Percentiles rank a stretch among this genome's conserved stretches.
These are phyloP conservation scores for Bodo saltans DNA, from an alignment of 78 protist species.

Conservation along the genomic window DNA sequence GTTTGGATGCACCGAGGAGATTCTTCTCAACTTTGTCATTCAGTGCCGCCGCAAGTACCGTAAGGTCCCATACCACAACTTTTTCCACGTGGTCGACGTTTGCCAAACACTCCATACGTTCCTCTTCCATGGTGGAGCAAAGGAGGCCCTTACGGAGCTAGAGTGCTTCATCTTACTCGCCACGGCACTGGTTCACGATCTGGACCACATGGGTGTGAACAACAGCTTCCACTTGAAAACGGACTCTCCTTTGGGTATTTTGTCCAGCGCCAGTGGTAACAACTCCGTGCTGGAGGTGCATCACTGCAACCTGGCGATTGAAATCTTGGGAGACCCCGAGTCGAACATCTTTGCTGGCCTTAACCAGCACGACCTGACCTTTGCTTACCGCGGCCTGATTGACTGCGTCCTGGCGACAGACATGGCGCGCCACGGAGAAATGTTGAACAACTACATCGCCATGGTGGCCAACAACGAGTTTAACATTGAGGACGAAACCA, in stretches of 20 bases:
- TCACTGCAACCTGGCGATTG: slow-evolving; percentile 74
- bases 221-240: slow-evolving; percentile 73
- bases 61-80: slow-evolving; percentile 76
- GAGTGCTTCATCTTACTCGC: slow-evolving; percentile 62
- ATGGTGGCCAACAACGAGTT: background rate
- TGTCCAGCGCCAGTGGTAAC: slow-evolving; percentile 46
- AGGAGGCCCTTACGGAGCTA: slow-evolving; percentile 42
- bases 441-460: slow-evolving; percentile 20
- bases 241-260: slow-evolving; percentile 56
- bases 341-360: slow-evolving; percentile 50
- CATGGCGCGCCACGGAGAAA: slow-evolving; percentile 55
- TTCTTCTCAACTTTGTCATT: slow-evolving; percentile 16
- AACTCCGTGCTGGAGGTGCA: slow-evolving; percentile 73
- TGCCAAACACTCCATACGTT: slow-evolving; percentile 50
- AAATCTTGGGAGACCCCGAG: slow-evolving; percentile 55
- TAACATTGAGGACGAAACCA: too few species aligned
- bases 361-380: background rate
- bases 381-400: slow-evolving; percentile 12
- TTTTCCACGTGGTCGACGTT: slow-evolving; percentile 77
- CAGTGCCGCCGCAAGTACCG: slow-evolving; percentile 6
- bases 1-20: background rate
- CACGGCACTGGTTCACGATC: slow-evolving; percentile 75
- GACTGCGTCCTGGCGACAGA: slow-evolving; percentile 52
- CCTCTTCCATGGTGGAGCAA: slow-evolving; percentile 20
- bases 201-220: slow-evolving; percentile 82